Evolutionary conservation across 2,329 filamentous ascomycete genomes (phyloP), one percentile per base, ranked within the genome.

Genomic region (Dactylellina parvicollis): DNA sequence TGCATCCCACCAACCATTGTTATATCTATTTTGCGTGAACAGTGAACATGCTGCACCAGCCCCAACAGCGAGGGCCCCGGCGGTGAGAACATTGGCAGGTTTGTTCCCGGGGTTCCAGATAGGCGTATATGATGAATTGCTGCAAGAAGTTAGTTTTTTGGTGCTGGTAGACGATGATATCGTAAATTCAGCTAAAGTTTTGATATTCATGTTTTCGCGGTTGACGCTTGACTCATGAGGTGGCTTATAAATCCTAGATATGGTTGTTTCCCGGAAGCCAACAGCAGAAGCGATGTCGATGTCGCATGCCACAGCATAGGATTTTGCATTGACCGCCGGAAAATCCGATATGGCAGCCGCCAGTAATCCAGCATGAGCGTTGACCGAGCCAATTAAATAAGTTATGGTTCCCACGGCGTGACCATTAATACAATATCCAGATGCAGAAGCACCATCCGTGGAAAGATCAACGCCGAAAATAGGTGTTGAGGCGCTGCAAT

Each of bases 1-100:
- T n/a, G 54, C 56, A 46, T 73, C 69, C 69, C 69, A 73, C 54
- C 60, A 73, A 1, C 69, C 69, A 9, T 65, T 60, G 40, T 66
- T 55, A 18, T 73, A 73, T 50, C 54, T 65, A 30, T 73, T 73
- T 32, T 73, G 69, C 9, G 38, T 55, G 32, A 73, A 73, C 7
- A 73, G 24, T 4, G 69, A 55, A 4, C 46, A 59, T 18, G 54
- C 54, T 47, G 61, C 54, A n/a, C 69, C 69, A 12, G 69, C 69
- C 12, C 60, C 69, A 18, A 73, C 54, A 26, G 69, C 69, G 3
- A 73, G 60, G n/a, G 60, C 69, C 9, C 54, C 69, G 4, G 60
- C 12, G 9, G 69, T 66, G 9, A 73, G 42, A 4, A 73, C 46
- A 8, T 30, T 57, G 4, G 54, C 52, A n/a, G 60, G 20, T 60